Evolutionary conservation across 1,139 yeast genomes (phyloP), one percentile per base, ranked within the genome.

Genomic region (Pichia sp.): DNA sequence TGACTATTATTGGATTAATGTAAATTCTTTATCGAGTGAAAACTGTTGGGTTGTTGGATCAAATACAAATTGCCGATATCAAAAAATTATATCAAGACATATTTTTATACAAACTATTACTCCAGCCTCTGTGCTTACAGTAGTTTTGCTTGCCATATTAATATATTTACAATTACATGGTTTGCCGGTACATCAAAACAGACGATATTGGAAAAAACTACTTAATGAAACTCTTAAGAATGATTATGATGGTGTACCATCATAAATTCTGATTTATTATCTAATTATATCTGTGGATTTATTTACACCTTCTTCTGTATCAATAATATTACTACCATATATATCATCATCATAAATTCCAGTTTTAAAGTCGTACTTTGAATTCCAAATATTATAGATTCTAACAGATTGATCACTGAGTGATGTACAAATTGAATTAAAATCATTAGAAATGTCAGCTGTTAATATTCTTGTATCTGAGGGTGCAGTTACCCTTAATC

Each of bases 1-100:
- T 7, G n/a, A 24, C 8, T 64, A 56, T 0, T 71, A 83, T 0
- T 92, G 97, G 97, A 77, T 89, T 4, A 92, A 89, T 63, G 58
- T 89, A 54, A 92, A 92, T 62, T 88, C 92, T 29, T 73, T 92
- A 18, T 77, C 88, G 0, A 80, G 81, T 7, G 66, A 75, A 18
- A 76, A 80, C 47, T 90, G 98, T 62, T 90, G 94, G 89, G 90
- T 89, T 3, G 67, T 80, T 1, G 97, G 96, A 0, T 80, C 90
- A 0, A 74, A 77, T 52, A 83, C 94, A 0, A 65, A 68, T 32
- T 90, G 98, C 63, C 96, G 96, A 0, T 90, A 89, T 61, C 79
- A 77, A 50, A 69, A 68, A 46, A 73, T 75, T 0, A 72, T 80
- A 23, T 71, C 82, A 13, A 70, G 70, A 38, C 71, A 79, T 44